Percentiles rank a stretch among this genome's conserved stretches.
These are phyloP conservation scores for Chimonanthus praecox DNA, from an alignment of 164 flowering plant species.

Conservation along the genomic window DNA sequence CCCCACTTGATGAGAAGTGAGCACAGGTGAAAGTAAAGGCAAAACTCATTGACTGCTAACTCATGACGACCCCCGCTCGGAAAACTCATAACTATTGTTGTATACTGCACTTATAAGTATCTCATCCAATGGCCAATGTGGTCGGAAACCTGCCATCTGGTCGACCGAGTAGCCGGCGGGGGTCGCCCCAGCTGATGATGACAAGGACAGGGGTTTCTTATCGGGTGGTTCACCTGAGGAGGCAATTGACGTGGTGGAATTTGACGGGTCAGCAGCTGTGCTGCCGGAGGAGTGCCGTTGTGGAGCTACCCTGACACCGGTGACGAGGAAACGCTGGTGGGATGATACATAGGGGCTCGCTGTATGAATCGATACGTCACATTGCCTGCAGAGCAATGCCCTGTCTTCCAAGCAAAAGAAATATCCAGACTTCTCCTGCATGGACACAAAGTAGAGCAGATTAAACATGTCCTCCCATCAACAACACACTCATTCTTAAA, in stretches of 20 bases:
- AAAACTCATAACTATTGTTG: slow-evolving; percentile 2
- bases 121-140: slow-evolving; percentile 15
- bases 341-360: slow-evolving; percentile 15
- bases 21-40: background rate
- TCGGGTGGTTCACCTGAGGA: background rate
- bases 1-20: background rate
- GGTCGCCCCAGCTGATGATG: background rate
- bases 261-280: background rate
- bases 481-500: background rate
- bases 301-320: slow-evolving; percentile 27
- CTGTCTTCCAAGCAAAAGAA: slow-evolving; percentile 39
- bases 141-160: background rate
- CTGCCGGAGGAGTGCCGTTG: slow-evolving; percentile 10
- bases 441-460: too few species aligned
- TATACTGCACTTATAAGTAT: background rate
- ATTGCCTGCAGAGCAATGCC: slow-evolving; percentile 26
- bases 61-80: slow-evolving; percentile 4
- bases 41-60: slow-evolving; percentile 3
- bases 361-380: slow-evolving; percentile 27
- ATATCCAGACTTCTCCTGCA: slow-evolving; percentile 28
- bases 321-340: slow-evolving; percentile 33
- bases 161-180: background rate
- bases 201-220: background rate
- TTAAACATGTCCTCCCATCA: background rate
- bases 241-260: slow-evolving; percentile 1